Percentiles rank a stretch among this genome's conserved stretches.
These are phyloP conservation scores for Fusarium caatingaense DNA, from an alignment of 2,329 filamentous ascomycete genomes.

Conservation along the genomic window DNA sequence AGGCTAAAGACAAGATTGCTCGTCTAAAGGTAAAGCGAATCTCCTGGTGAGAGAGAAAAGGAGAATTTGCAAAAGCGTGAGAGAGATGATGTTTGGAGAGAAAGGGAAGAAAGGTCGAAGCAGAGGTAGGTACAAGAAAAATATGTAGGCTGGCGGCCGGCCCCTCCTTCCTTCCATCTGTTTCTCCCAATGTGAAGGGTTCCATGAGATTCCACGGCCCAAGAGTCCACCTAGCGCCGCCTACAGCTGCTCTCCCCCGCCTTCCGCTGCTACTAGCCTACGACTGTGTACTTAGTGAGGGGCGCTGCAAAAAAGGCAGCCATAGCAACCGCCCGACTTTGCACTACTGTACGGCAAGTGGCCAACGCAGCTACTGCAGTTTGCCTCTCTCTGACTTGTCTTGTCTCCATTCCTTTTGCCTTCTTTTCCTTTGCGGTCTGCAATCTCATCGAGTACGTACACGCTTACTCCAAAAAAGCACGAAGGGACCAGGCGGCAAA, in stretches of 20 bases:
- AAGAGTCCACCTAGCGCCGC: slow-evolving; percentile 40
- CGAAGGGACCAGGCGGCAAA: slow-evolving; percentile 37
- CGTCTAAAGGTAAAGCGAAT: slow-evolving; percentile 40
- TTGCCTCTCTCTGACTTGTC: slow-evolving; percentile 20
- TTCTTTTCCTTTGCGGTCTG: not conserved
- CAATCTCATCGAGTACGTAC: slow-evolving; percentile 6
- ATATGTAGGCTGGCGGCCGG: slow-evolving; percentile 46
- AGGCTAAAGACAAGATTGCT: slow-evolving; percentile 40
- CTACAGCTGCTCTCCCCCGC: slow-evolving; percentile 28
- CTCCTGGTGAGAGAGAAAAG: slow-evolving; percentile 37
- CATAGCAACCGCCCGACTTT: slow-evolving; percentile 31
- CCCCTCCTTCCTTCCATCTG: slow-evolving; percentile 46
- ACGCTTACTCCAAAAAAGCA: slow-evolving; percentile 36
- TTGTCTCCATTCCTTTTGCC: not conserved
- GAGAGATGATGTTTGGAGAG: slow-evolving; percentile 40
- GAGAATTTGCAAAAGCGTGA: slow-evolving; percentile 30
- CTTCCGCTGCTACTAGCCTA: slow-evolving; percentile 14
- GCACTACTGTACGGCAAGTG: slow-evolving; percentile 30
- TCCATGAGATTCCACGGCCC: slow-evolving; percentile 60
- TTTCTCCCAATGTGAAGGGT: slow-evolving; percentile 53
- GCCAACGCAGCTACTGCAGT: slow-evolving; percentile 20
- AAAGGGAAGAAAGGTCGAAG: slow-evolving; percentile 42
- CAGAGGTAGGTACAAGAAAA: slow-evolving; percentile 52
- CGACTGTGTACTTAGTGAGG: not conserved
- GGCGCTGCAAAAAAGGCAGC: slow-evolving; percentile 24